These are phyloP conservation scores for Fagopyrum esculentum DNA, from an alignment of 148 eudicot species.

Conservation along the genomic window DNA sequence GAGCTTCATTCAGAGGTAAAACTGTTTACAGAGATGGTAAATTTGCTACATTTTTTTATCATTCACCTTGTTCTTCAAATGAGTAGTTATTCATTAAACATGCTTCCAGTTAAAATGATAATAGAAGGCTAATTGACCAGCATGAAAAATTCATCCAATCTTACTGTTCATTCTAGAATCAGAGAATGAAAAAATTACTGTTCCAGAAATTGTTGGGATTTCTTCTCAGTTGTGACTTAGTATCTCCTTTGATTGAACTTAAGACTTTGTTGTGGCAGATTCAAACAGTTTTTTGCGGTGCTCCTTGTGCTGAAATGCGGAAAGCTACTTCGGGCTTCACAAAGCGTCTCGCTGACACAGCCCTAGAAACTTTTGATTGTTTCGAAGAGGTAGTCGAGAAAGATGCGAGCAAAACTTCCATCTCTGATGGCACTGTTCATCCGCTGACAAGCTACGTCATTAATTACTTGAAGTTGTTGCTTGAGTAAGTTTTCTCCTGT, in stretches of 20 bases:
- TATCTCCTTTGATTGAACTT: background rate
- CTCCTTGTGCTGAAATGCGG: constrained; percentile 82
- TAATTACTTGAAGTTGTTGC: constrained; percentile 89
- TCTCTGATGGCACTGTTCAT: constrained; percentile 94
- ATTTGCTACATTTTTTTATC: background rate
- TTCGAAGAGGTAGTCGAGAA: constrained; percentile 98
- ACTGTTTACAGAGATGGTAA: background rate
- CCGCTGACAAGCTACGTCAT: constrained; percentile 98
- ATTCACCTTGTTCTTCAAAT: background rate
- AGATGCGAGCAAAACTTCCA: constrained; percentile 93
- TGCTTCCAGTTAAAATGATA: background rate
- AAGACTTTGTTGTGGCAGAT: constrained; percentile 39
- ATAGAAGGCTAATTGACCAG: background rate
- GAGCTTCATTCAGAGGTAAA: constrained; percentile 90
- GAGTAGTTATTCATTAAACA: background rate
- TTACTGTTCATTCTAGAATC: background rate
- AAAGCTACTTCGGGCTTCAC: constrained; percentile 85
- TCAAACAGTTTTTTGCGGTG: constrained; percentile 68
- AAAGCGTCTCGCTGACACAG: constrained; percentile 91
- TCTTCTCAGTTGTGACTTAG: background rate
- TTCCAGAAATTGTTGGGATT: background rate
- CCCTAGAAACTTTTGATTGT: constrained; percentile 89
- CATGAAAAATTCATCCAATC: background rate
- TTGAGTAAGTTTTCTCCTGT: constrained; percentile 56
- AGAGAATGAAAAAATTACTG: background rate